Evolutionary conservation across 2,329 filamentous ascomycete species (phyloP).

Genomic region (Gaeumannomyces tritici): DNA sequence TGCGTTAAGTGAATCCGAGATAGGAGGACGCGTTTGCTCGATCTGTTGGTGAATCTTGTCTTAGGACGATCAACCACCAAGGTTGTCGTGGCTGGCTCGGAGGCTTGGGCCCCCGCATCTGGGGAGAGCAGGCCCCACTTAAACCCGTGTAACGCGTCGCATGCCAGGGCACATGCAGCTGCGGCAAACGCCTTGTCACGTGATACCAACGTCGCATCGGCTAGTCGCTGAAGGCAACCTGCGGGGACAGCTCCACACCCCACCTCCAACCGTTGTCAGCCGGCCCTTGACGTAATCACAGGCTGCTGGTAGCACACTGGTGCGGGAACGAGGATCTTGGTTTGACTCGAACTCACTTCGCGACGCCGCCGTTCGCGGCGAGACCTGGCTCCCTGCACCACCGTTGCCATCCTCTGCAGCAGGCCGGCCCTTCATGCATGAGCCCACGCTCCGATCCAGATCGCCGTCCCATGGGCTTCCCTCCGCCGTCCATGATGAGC

Average conservation of each 20-base stretch:
- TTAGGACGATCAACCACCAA: too few relatives aligned
- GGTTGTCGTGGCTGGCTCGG: too few relatives aligned
- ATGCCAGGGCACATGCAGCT: too few relatives aligned
- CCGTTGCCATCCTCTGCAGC: not conserved
- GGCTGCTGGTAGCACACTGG: not conserved
- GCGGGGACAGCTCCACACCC: not conserved
- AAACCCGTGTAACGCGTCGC: too few relatives aligned
- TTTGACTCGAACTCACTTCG: not conserved
- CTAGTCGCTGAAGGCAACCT: not conserved
- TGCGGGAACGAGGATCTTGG: not conserved
- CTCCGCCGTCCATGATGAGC: constrained; percentile 1
- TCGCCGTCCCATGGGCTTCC: not conserved
- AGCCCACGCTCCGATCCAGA: not conserved
- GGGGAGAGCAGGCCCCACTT: too few relatives aligned
- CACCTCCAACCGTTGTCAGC: constrained; percentile 5
- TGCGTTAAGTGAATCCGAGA: too few relatives aligned
- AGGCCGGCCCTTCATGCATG: not conserved
- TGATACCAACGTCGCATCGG: not conserved
- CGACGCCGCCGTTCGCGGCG: not conserved
- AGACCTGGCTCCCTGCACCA: not conserved
- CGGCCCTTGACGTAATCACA: constrained; percentile 2
- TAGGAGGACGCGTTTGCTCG: too few relatives aligned
- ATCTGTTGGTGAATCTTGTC: too few relatives aligned
- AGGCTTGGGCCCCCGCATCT: too few relatives aligned
- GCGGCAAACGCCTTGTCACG: not conserved